phyloP scores from a whole-genome alignment of 495 filamentous ascomycete genomes.

The Cenococcum geophilum region DNA sequence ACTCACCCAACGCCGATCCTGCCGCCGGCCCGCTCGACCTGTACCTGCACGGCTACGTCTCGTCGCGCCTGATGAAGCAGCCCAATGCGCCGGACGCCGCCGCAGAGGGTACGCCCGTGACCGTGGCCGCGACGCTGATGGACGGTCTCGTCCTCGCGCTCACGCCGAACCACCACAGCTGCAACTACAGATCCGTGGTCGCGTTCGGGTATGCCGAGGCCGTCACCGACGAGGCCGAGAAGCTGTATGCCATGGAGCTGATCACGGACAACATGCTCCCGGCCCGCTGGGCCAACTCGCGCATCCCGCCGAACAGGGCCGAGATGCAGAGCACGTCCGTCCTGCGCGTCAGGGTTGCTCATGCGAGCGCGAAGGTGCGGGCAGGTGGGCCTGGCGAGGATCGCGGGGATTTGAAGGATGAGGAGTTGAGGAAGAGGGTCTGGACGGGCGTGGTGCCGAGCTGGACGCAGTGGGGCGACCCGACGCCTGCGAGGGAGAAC shows the following conservation, averaged over 20 bases:
- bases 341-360: conserved; percentile 58
- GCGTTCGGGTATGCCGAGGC: conserved; percentile 70
- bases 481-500: conserved; percentile 55
- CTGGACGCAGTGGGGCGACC: conserved; percentile 56
- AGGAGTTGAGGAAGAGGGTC: conserved; percentile 52
- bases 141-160: conserved; percentile 65
- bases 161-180: conserved; percentile 68
- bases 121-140: conserved; percentile 57
- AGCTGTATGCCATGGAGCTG: conserved; percentile 73
- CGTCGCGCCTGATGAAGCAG: conserved; percentile 64
- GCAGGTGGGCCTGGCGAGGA: conserved; percentile 65
- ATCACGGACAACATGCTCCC: conserved; percentile 71
- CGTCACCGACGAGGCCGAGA: conserved; percentile 63
- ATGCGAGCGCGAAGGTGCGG: conserved; percentile 73
- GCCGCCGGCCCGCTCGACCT: conserved; percentile 63
- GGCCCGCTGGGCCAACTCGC: conserved; percentile 59
- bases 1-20: conserved; percentile 37
- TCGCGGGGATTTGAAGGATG: conserved; percentile 56
- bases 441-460: conserved; percentile 83
- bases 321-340: conserved; percentile 53
- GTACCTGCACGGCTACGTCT: conserved; percentile 84
- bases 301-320: conserved; percentile 36
- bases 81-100: neutral
- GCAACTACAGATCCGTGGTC: conserved; percentile 79
- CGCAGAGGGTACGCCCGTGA: conserved; percentile 50